Evolutionary conservation across 371 early-diverging fungal genomes (phyloP).

Genomic region (Rhizopus stolonifer): DNA sequence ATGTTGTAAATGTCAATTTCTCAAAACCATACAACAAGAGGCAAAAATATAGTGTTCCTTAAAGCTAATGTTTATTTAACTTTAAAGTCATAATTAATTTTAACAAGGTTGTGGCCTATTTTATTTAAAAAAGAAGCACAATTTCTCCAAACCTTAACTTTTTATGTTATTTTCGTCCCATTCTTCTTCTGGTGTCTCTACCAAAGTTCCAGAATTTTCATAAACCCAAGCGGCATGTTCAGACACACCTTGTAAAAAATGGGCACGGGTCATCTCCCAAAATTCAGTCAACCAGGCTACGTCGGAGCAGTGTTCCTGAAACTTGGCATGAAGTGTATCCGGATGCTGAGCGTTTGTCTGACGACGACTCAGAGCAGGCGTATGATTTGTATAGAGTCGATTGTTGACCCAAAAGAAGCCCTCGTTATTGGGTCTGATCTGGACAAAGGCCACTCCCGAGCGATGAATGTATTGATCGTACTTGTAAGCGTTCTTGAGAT

Average conservation of each 20-base stretch:
- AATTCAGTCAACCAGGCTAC: conserved; percentile 51
- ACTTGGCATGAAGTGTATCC: conserved; percentile 53
- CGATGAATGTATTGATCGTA: conserved; percentile 91
- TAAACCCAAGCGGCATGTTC: conserved; percentile 26
- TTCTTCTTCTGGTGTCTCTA: conserved; percentile 5
- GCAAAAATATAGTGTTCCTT: too few relatives aligned
- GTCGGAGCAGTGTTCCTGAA: conserved; percentile 59
- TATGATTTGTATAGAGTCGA: conserved; percentile 72
- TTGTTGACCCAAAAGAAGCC: conserved; percentile 93
- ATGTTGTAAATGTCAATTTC: too few relatives aligned
- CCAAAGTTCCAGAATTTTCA: conserved; percentile 26
- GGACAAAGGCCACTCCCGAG: conserved; percentile 90
- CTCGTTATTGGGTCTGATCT: conserved; percentile 68
- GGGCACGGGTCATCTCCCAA: conserved; percentile 56
- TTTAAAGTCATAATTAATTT: too few relatives aligned
- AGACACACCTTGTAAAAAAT: conserved; percentile 20
- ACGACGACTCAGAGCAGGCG: conserved; percentile 45
- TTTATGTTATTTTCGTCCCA: neutral
- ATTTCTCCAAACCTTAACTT: neutral
- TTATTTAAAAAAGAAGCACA: neutral
- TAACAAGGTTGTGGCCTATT: too few relatives aligned
- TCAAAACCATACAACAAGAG: too few relatives aligned
- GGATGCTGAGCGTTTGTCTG: conserved; percentile 45
- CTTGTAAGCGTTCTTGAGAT: conserved; percentile 65
- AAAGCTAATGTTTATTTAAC: too few relatives aligned